phyloP scores from a whole-genome alignment of 306 rosid species.

The Vigna radiata region DNA sequence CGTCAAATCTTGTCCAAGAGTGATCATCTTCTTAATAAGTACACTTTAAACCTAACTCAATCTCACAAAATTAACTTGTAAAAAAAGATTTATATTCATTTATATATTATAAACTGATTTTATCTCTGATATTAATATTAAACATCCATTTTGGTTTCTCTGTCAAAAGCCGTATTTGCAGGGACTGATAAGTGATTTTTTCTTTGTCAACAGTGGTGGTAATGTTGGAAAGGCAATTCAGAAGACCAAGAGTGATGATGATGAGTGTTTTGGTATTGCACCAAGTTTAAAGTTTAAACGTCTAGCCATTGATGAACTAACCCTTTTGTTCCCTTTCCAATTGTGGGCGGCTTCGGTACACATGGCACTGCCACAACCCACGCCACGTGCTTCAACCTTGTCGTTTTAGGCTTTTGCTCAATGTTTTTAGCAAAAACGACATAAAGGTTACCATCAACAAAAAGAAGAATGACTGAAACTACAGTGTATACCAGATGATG shows the following conservation, averaged over 20 bases:
- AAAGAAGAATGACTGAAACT: constrained; percentile 53
- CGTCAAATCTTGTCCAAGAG: constrained; percentile 3
- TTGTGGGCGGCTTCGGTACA: constrained; percentile 44
- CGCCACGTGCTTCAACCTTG: constrained; percentile 46
- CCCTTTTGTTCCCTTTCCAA: constrained; percentile 40
- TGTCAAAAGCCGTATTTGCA: constrained; percentile 46
- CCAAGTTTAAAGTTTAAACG: constrained; percentile 52
- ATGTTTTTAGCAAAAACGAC: constrained; percentile 50
- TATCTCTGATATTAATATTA: neutral
- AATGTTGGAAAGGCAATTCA: constrained; percentile 48
- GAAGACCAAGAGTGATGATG: constrained; percentile 21
- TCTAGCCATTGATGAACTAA: constrained; percentile 39
- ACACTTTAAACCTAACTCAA: too few species aligned
- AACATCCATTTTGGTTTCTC: constrained; percentile 41
- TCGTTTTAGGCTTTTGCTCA: constrained; percentile 47
- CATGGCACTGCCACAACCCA: constrained; percentile 37
- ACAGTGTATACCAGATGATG: constrained; percentile 32
- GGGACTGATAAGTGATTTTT: constrained; percentile 27
- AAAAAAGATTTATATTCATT: too few species aligned
- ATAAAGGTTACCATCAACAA: constrained; percentile 51
- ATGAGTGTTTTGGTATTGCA: constrained; percentile 40
- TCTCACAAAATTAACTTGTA: too few species aligned
- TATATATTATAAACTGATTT: too few species aligned
- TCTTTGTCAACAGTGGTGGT: constrained; percentile 49
- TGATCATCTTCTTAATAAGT: neutral